phyloP scores from a whole-genome alignment of 2,329 filamentous ascomycete genomes.

The Diaporthe citrichinensis region DNA sequence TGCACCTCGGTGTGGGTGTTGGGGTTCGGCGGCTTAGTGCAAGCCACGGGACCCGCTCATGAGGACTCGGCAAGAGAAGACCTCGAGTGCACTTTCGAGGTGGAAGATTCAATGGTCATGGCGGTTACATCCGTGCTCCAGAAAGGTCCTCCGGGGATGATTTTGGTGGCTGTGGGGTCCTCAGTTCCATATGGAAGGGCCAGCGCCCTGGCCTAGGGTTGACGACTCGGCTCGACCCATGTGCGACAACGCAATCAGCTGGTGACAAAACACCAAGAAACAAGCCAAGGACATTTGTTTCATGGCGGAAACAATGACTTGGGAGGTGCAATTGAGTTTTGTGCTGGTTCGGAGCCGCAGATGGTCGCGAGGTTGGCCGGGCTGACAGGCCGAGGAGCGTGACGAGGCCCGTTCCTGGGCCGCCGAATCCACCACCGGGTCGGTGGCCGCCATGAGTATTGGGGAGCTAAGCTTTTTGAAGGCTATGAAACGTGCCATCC shows the following conservation, averaged over 20 bases:
- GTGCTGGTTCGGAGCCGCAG: not conserved
- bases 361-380: not conserved
- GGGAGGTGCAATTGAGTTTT: too few relatives aligned
- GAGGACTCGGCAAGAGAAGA: not conserved
- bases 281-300: too few relatives aligned
- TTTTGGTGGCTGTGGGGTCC: too few relatives aligned
- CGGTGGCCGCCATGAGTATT: too few relatives aligned
- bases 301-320: not conserved
- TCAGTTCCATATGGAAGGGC: too few relatives aligned
- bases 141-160: too few relatives aligned
- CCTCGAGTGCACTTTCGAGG: not conserved
- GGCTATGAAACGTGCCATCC: not conserved
- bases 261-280: not conserved
- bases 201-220: too few relatives aligned
- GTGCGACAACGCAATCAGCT: not conserved
- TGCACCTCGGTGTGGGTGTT: not conserved
- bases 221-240: too few relatives aligned
- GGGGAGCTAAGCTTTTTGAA: not conserved
- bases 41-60: not conserved
- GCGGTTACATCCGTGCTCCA: not conserved
- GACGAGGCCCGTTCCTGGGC: not conserved
- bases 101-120: too few relatives aligned
- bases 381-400: not conserved
- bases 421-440: not conserved
- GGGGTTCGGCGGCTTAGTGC: not conserved